Conservation (phyloP, 495 filamentous ascomycete genomes). For the Chaetomium tenue region DNA sequence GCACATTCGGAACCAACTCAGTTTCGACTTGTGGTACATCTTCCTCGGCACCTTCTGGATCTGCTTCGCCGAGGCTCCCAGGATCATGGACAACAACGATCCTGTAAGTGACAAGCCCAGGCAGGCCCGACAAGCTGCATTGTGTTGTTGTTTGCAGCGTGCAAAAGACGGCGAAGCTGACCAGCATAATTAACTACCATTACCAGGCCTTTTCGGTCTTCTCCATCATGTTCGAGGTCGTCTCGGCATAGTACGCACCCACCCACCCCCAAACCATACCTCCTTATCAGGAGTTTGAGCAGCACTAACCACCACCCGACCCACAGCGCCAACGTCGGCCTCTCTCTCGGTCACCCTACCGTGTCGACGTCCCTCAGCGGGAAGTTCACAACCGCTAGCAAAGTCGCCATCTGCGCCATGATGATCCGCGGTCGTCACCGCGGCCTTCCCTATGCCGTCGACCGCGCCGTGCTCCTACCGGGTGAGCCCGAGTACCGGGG, state of each 20-base stretch:
- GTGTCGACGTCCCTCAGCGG: conserved; percentile 73
- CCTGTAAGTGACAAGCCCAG: conserved; percentile 8
- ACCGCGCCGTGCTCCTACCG: conserved; percentile 79
- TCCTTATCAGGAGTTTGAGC: too few species aligned
- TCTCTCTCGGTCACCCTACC: conserved; percentile 72
- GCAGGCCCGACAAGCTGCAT: too few species aligned
- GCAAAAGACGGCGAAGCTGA: too few species aligned
- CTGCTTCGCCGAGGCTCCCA: conserved; percentile 68
- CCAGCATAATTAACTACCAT: too few species aligned
- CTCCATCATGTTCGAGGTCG: conserved; percentile 76
- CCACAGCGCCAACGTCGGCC: conserved; percentile 69
- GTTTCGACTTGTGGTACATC: conserved; percentile 79
- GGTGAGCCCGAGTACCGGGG: conserved; percentile 49
- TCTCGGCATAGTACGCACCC: conserved; percentile 63
- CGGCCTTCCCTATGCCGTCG: conserved; percentile 82
- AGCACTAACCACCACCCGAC: conserved; percentile 2
- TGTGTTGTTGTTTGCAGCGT: too few species aligned
- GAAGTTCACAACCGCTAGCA: conserved; percentile 69
- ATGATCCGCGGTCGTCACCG: conserved; percentile 89
- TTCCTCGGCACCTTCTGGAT: conserved; percentile 81
- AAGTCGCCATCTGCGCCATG: conserved; percentile 88
- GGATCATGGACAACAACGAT: conserved; percentile 18
- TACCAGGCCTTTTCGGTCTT: conserved; percentile 64
- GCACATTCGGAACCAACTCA: conserved; percentile 78
- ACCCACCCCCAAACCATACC: neutral